A percentile compares a stretch with the other conserved stretches of the same genome.
Conservation (phyloP, 805 yeast species). For the Lipomyces mesembrius region DNA sequence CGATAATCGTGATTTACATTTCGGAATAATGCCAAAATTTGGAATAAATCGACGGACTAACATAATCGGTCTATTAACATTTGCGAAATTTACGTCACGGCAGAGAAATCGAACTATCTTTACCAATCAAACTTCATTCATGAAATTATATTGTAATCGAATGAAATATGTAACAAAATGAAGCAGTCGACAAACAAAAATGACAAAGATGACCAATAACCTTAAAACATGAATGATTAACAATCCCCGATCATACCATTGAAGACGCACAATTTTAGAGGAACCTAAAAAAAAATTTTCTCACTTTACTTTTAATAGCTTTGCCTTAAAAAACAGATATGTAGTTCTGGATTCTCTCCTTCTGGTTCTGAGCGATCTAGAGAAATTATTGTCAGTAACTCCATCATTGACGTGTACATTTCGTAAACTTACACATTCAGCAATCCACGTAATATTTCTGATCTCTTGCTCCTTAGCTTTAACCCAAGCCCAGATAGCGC, state of each 20-base stretch:
- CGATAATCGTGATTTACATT: not conserved
- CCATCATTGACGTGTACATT: not conserved
- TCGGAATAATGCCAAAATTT: not conserved
- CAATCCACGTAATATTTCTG: constrained; percentile 98
- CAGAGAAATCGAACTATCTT: not conserved
- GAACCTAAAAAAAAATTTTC: not conserved
- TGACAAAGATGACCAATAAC: not conserved
- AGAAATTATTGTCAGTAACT: not conserved
- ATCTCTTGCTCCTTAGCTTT: constrained; percentile 95
- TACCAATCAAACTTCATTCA: not conserved
- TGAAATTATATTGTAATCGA: not conserved
- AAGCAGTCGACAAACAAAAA: not conserved
- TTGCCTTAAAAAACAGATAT: constrained; percentile 74
- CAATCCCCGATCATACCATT: constrained; percentile 3
- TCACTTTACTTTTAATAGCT: not conserved
- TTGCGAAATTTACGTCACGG: too few relatives aligned
- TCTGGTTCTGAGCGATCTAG: constrained; percentile 91
- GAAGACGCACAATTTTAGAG: not conserved
- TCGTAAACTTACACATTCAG: constrained; percentile 66
- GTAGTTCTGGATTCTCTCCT: constrained; percentile 88
- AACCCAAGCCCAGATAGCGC: constrained; percentile 95
- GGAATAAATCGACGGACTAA: not conserved
- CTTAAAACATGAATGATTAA: not conserved
- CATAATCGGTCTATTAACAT: too few relatives aligned
- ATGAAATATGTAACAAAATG: constrained; percentile 3